Evolutionary conservation across 2,329 filamentous ascomycete genomes (phyloP).

Genomic region (Ustulina deusta): DNA sequence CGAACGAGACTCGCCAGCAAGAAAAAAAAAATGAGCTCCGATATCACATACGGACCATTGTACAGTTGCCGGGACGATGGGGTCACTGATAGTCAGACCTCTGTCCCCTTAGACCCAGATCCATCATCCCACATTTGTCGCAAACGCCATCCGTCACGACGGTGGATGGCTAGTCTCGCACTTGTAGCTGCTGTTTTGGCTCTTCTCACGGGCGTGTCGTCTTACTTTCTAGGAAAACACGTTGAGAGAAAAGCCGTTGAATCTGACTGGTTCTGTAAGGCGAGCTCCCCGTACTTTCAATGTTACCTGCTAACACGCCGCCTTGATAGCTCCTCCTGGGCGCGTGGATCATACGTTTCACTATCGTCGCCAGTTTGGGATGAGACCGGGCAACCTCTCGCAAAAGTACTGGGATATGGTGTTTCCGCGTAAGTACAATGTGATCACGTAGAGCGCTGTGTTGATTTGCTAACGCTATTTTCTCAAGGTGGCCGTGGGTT

Average conservation of each 20-base stretch:
- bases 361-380: conserved; percentile 2
- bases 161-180: not conserved
- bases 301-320: not conserved
- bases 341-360: not conserved
- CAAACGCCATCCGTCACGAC: not conserved
- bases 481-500: not conserved
- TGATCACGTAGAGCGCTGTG: not conserved
- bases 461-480: not conserved
- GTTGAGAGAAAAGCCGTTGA: not conserved
- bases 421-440: not conserved
- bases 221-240: not conserved
- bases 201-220: not conserved
- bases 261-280: conserved; percentile 12
- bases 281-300: not conserved
- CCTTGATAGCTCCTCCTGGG: not conserved
- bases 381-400: not conserved
- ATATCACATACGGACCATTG: not conserved
- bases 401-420: conserved; percentile 6
- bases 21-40: not conserved
- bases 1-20: no score
- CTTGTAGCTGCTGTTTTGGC: not conserved
- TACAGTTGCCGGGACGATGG: not conserved
- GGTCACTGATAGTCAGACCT: not conserved
- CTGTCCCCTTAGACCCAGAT: no score
- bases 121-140: not conserved